Base-by-base conservation (phyloP, 2,329 filamentous ascomycete genomes). In the Epichloe glyceriae region DNA sequence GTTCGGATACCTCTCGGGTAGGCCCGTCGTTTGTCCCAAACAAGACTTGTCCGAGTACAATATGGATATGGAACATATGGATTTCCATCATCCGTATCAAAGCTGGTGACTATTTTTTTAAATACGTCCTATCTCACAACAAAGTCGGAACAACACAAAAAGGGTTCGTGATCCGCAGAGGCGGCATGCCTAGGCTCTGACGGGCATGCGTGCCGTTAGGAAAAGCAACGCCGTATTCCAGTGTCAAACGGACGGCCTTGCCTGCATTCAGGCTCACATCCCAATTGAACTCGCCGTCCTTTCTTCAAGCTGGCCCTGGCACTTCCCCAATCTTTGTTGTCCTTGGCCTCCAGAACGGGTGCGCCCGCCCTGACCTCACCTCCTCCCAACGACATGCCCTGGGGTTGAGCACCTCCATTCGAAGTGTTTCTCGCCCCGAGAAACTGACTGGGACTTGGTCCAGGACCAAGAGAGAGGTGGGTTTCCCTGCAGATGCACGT, bases 391-490 rank as follows among this genome's bases (percentile, higher is more conserved):
- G 54, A 56, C 47, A 82, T 54, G 0, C 75, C 75, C 14, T 62
- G 61, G 0, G 78, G 34, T 64, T 61, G 11, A 72, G 56, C 33
- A 80, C 60, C 1, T 72, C 70, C 6, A 82, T 69, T 8, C 66
- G 65, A 17, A 82, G 64, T 48, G 64, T 48, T 70, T 67, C 60
- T 79, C 77, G 50, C 82, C 76, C 61, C 80, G 72, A 40, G 71
- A 76, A 19, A 80, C 66, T 2, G 78, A 79, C 2, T n/a, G n/a
- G n/a, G n/a, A 80, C 67, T 62, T 82, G 78, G 55, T 82, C 78
- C 1, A 76, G 60, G 22, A 81, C 73, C 0, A 71, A 63, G 3
- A 82, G 46, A 2, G 68, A 67, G 3, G 75, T 67, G 0, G 68
- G 57, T 54, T 66, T 66, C 7, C 59, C 61, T 3, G 64, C 52